Evolutionary conservation across 768 basidiomycete species (phyloP).

Genomic region (Russula brevipes): DNA sequence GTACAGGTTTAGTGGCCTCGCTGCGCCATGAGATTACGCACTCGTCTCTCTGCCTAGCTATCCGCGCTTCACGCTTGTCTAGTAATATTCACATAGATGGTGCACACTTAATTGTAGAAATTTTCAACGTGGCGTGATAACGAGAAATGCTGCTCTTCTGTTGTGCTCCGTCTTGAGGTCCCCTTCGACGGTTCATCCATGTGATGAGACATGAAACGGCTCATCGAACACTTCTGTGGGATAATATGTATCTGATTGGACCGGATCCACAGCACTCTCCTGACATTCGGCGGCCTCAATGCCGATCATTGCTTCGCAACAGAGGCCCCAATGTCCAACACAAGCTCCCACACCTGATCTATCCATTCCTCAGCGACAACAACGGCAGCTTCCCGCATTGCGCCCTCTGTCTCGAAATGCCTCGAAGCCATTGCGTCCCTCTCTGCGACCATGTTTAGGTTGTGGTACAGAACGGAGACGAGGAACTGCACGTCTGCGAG

Average conservation of each 20-base stretch:
- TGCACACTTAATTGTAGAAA: too few relatives aligned
- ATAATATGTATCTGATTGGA: neutral
- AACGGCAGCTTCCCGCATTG: constrained; percentile 40
- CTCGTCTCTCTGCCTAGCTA: too few relatives aligned
- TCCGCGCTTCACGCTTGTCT: too few relatives aligned
- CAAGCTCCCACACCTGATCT: constrained; percentile 50
- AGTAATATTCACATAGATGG: too few relatives aligned
- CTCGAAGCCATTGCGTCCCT: constrained; percentile 51
- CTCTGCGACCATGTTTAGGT: constrained; percentile 49
- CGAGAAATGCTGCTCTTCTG: too few relatives aligned
- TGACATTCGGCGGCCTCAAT: neutral
- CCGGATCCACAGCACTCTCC: neutral
- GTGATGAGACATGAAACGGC: neutral
- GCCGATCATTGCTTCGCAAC: constrained; percentile 37
- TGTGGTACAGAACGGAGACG: constrained; percentile 66
- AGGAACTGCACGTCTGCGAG: constrained; percentile 68
- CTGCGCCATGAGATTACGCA: too few relatives aligned
- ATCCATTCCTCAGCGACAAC: constrained; percentile 48
- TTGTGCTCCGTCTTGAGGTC: too few relatives aligned
- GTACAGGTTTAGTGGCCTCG: too few relatives aligned
- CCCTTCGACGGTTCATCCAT: too few relatives aligned
- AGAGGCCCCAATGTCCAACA: constrained; percentile 53
- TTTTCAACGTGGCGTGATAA: too few relatives aligned
- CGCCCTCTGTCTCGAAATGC: constrained; percentile 43
- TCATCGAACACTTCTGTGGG: neutral